Conservation (phyloP, 495 filamentous ascomycete species). For the Aspergillus sclerotiicarbonarius region DNA sequence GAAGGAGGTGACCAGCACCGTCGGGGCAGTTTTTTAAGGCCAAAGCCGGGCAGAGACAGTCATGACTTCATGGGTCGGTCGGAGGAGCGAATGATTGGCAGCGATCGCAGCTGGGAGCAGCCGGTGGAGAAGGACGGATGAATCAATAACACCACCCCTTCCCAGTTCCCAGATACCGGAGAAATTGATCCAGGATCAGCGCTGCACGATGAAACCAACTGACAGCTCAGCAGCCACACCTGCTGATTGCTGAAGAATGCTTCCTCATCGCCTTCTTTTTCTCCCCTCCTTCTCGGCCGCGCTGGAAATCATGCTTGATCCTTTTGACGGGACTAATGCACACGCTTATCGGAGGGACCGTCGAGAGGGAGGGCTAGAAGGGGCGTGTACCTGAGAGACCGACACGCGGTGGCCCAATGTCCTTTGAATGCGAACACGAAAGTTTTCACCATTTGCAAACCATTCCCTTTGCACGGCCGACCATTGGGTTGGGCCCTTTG, state of each 20-base stretch:
- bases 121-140: background rate
- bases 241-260: background rate
- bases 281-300: background rate
- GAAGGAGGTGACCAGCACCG: background rate
- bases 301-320: too few relatives aligned
- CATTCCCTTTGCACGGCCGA: background rate
- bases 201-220: background rate
- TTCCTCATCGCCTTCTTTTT: background rate
- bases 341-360: too few relatives aligned
- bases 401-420: too few relatives aligned
- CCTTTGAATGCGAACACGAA: background rate
- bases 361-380: background rate
- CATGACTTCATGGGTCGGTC: background rate
- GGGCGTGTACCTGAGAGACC: too few relatives aligned
- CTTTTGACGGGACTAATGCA: too few relatives aligned
- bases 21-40: background rate
- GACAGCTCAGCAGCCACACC: background rate
- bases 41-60: background rate
- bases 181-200: background rate
- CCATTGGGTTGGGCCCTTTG: background rate
- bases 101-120: background rate
- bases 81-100: background rate
- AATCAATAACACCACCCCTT: background rate
- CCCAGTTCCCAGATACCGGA: too few relatives aligned
- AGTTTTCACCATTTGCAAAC: background rate